Evolutionary conservation across 106 monocot species (phyloP), one percentile per base, ranked within the genome.

Genomic region (Dendrobium huoshanense): DNA sequence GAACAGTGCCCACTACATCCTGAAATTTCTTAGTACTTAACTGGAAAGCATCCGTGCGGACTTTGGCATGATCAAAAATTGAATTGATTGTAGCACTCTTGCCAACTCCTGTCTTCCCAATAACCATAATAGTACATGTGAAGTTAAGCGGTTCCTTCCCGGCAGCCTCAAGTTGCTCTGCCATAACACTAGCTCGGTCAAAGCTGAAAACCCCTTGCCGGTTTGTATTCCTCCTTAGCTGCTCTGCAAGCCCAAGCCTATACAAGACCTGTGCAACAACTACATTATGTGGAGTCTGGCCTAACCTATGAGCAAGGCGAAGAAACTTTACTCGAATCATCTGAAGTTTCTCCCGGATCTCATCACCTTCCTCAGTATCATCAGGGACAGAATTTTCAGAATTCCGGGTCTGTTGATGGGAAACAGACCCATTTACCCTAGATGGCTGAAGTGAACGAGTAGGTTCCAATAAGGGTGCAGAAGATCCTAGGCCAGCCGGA

Each of bases 51-150:
- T 95, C 80, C 3, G 91, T 94, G 9, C 42, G 73, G 64, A 93
- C 79, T 82, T 72, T 85, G 19, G 72, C 74, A 54, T 89, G 91
- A 83, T 91, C 93, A 82, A 95, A 90, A 29, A 99, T 90, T 5
- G 98, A 95, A 83, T 99, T 99, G 61, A 99, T 93, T 65, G 95
- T 99, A 40, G 98, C 92, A 86, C 95, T 99, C 81, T 99, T 99
- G 18, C 98, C 98, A 22, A 95, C 95, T 75, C 98, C 98, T 20
- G 88, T 86, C 77, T 99, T 99, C 29, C 98, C 98, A 77, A 99
- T 90, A 40, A 99, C 91, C 95, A 99, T 88, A 54, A 99, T 95
- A 17, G 98, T 99, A 86, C 98, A 99, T 55, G 93, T 80, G 76
- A 99, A 99, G 77, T 89, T 92, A 40, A 95, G 86, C 2, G 89